These are phyloP conservation scores for Phytophthora agathidicida DNA, from an alignment of 352 stramenopile genomes.

Conservation along the genomic window DNA sequence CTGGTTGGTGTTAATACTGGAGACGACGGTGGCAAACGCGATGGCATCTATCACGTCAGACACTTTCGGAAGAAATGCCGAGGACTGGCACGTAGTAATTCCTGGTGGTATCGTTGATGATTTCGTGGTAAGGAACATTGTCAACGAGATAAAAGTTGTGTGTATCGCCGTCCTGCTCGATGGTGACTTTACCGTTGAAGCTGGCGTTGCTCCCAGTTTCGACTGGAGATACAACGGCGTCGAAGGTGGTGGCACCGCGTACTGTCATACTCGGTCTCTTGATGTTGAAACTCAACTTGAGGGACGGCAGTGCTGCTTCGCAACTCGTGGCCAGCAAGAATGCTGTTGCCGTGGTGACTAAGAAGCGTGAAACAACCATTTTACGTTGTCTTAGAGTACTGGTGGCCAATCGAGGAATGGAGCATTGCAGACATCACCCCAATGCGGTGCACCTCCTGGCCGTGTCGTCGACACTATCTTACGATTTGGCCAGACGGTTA, in stretches of 20 bases:
- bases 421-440: no score
- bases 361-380: slow-evolving; percentile 6
- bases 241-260: slow-evolving; percentile 41
- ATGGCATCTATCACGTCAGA: slow-evolving; percentile 37
- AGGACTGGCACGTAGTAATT: slow-evolving; percentile 23
- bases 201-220: slow-evolving; percentile 17
- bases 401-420: slow-evolving; percentile 10
- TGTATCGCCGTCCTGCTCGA: slow-evolving; percentile 36
- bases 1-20: slow-evolving; percentile 39
- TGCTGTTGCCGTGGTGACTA: neutral
- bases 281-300: slow-evolving; percentile 47
- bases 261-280: slow-evolving; percentile 52
- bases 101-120: slow-evolving; percentile 1
- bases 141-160: slow-evolving; percentile 52
- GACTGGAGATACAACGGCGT: slow-evolving; percentile 44
- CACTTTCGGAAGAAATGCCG: slow-evolving; percentile 30
- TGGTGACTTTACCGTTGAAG: slow-evolving; percentile 46
- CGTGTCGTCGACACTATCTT: slow-evolving; percentile 10
- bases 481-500: slow-evolving; percentile 6
- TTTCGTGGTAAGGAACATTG: slow-evolving; percentile 34
- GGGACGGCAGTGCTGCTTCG: slow-evolving; percentile 7
- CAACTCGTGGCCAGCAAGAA: neutral
- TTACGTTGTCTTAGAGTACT: neutral
- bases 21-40: slow-evolving; percentile 32
- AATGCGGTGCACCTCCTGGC: no score